These are phyloP conservation scores for Pythium periplocum DNA, from an alignment of 352 stramenopile genomes.

Conservation along the genomic window DNA sequence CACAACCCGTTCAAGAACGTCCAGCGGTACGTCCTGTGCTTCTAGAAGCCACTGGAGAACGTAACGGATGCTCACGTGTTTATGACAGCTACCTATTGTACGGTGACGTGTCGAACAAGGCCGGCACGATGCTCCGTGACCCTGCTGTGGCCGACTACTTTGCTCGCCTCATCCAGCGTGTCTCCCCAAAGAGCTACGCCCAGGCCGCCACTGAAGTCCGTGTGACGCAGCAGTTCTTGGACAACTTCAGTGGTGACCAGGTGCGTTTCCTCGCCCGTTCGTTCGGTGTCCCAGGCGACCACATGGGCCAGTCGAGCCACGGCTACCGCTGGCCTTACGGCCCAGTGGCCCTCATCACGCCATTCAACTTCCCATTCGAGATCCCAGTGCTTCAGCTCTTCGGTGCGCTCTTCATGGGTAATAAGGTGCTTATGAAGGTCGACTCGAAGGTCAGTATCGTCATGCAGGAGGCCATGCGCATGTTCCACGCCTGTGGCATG, in stretches of 20 bases:
- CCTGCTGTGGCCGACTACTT: constrained; percentile 96
- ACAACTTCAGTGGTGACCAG: constrained; percentile 97
- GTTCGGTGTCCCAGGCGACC: constrained; percentile 95
- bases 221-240: constrained; percentile 95
- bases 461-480: constrained; percentile 96
- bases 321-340: constrained; percentile 97
- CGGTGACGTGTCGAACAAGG: constrained; percentile 78
- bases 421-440: constrained; percentile 96
- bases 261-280: constrained; percentile 95
- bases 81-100: constrained; percentile 51
- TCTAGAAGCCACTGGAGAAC: background rate
- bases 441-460: constrained; percentile 95
- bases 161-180: constrained; percentile 92
- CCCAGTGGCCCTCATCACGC: constrained; percentile 94
- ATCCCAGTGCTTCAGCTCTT: constrained; percentile 99
- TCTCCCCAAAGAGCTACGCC: constrained; percentile 96
- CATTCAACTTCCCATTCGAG: constrained; percentile 99
- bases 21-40: constrained; percentile 77
- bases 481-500: constrained; percentile 96
- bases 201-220: constrained; percentile 91
- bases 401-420: constrained; percentile 98
- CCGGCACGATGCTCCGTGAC: constrained; percentile 73
- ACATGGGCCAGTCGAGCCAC: constrained; percentile 92
- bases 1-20: constrained; percentile 99
- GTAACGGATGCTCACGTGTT: background rate